phyloP scores from a whole-genome alignment of 108 stramenopile genomes.

The Nitzschia sp. region DNA sequence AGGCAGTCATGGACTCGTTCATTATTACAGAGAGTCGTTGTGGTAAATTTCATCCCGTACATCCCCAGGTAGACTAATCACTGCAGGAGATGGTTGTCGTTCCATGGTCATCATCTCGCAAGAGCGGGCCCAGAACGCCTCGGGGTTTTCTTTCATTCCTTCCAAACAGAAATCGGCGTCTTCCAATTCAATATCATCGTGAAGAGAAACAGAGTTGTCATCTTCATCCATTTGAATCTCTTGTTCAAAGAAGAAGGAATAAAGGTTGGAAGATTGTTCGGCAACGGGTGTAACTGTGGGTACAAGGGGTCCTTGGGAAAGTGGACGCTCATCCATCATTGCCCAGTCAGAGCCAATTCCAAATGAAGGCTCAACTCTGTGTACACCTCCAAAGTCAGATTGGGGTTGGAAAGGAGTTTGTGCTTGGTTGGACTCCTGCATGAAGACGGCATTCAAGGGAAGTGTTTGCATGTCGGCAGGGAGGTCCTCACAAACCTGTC shows the following conservation, averaged over 20 bases:
- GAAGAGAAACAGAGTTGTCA: slow-evolving; percentile 9
- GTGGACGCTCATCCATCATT: slow-evolving; percentile 1
- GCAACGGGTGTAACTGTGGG: slow-evolving; percentile 11
- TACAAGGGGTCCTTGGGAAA: background rate
- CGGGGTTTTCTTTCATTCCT: slow-evolving; percentile 7
- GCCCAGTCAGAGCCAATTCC: slow-evolving; percentile 29
- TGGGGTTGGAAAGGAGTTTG: background rate
- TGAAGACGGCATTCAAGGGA: too few species aligned
- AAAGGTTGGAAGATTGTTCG: slow-evolving; percentile 11
- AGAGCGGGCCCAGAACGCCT: slow-evolving; percentile 8
- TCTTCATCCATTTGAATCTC: background rate
- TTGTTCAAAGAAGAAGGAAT: slow-evolving; percentile 30
- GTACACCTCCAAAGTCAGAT: background rate
- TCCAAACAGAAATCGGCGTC: slow-evolving; percentile 12
- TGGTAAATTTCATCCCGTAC: background rate
- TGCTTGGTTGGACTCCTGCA: background rate
- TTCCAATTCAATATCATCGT: slow-evolving; percentile 15
- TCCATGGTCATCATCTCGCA: slow-evolving; percentile 1
- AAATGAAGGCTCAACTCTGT: background rate
- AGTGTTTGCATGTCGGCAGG: background rate
- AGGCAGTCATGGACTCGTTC: too few species aligned
- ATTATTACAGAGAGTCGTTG: background rate
- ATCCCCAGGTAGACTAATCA: slow-evolving; percentile 9
- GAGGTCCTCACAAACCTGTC: background rate
- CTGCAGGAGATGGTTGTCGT: slow-evolving; percentile 4